These are phyloP conservation scores for Hanseniaspora vineae DNA, from an alignment of 805 yeast genomes.

Conservation along the genomic window DNA sequence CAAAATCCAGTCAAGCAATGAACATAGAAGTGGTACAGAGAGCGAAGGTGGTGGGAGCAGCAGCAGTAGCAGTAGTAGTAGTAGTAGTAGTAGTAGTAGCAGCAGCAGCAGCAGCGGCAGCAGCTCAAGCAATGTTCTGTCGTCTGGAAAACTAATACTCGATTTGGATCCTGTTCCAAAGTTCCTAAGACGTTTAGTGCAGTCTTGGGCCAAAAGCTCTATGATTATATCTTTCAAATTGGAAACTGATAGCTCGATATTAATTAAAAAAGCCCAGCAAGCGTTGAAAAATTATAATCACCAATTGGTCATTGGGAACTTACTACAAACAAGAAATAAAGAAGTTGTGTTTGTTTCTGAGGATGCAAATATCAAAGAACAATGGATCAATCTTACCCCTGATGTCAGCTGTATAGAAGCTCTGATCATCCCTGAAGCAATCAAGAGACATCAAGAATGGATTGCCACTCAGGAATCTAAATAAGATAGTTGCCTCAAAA, in stretches of 20 bases:
- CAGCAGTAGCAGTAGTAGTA: too few species aligned
- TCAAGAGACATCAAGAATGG: conserved; percentile 52
- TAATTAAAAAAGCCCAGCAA: conserved; percentile 60
- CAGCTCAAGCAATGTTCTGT: conserved; percentile 11
- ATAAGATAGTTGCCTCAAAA: not conserved
- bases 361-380: not conserved
- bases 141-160: conserved; percentile 60
- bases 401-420: conserved; percentile 52
- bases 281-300: conserved; percentile 83
- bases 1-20: conserved; percentile 77
- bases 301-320: conserved; percentile 88
- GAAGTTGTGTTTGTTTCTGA: conserved; percentile 71
- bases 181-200: conserved; percentile 75
- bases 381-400: conserved; percentile 39
- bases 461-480: conserved; percentile 21
- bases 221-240: conserved; percentile 90
- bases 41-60: conserved; percentile 1
- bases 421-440: conserved; percentile 65
- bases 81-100: too few species aligned
- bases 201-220: conserved; percentile 89
- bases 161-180: conserved; percentile 94
- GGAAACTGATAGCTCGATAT: conserved; percentile 68
- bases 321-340: conserved; percentile 74
- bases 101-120: too few species aligned
- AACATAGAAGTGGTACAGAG: conserved; percentile 22